phyloP scores from a whole-genome alignment of 345 rosid species.

The Salix caprea region DNA sequence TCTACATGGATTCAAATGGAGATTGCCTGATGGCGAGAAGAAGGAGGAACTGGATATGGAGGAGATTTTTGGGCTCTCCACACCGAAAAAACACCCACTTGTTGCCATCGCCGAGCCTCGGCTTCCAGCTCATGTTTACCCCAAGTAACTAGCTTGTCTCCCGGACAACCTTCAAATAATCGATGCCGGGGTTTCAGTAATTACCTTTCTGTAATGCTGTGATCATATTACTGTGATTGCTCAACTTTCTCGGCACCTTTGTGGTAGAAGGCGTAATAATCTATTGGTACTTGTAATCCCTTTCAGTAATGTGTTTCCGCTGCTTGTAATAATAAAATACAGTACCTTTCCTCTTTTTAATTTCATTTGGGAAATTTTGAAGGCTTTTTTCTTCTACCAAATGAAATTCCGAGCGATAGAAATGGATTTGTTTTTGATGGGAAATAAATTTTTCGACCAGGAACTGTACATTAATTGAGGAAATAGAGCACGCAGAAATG shows the following conservation, averaged over 20 bases:
- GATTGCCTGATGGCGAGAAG: slow-evolving; percentile 31
- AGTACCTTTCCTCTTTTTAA: not conserved
- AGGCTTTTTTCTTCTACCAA: not conserved
- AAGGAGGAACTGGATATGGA: slow-evolving; percentile 51
- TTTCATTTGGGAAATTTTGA: not conserved
- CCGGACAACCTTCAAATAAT: not conserved
- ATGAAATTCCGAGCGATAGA: not conserved
- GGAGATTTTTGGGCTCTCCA: slow-evolving; percentile 49
- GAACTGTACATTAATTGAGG: too few relatives aligned
- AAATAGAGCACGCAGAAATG: too few relatives aligned
- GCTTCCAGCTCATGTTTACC: slow-evolving; percentile 40
- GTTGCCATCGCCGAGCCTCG: slow-evolving; percentile 38
- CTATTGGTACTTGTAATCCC: not conserved
- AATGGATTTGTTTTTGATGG: not conserved
- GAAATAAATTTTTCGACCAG: too few relatives aligned
- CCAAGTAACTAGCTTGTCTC: slow-evolving; percentile 6
- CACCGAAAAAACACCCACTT: slow-evolving; percentile 50
- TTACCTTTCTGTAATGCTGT: not conserved
- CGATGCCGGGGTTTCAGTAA: not conserved
- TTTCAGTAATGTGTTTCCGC: not conserved
- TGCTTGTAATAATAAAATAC: not conserved
- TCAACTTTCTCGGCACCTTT: not conserved
- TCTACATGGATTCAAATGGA: slow-evolving; percentile 58
- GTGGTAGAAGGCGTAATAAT: not conserved
- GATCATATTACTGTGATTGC: not conserved